Evolutionary conservation across 345 rosid species (phyloP).

Genomic region (Euphorbia lathyris): DNA sequence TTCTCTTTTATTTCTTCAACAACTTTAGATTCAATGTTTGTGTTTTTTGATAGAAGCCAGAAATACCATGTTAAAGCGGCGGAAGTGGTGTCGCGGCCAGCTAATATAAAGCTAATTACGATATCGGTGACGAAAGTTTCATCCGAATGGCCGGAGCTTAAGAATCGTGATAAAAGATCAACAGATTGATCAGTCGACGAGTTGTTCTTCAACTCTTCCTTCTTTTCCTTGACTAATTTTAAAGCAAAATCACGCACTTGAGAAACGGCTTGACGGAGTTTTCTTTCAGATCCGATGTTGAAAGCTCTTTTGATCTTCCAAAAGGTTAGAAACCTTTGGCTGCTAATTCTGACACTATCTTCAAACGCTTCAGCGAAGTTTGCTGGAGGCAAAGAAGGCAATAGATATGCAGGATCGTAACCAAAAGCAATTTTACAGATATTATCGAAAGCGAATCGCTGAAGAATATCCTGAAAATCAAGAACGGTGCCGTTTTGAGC

Average conservation of each 20-base stretch:
- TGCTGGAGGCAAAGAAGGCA: slow-evolving; percentile 39
- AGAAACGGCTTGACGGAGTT: slow-evolving; percentile 34
- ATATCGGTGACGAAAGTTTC: slow-evolving; percentile 50
- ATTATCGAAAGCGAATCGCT: slow-evolving; percentile 68
- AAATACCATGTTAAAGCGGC: slow-evolving; percentile 81
- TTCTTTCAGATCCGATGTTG: slow-evolving; percentile 45
- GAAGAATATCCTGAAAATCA: slow-evolving; percentile 57
- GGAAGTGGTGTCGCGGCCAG: slow-evolving; percentile 74
- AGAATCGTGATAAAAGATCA: slow-evolving; percentile 55
- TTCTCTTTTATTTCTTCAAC: slow-evolving; percentile 37
- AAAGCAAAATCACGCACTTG: slow-evolving; percentile 47
- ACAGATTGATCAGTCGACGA: slow-evolving; percentile 25
- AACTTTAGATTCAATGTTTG: slow-evolving; percentile 36
- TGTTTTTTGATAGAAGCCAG: slow-evolving; percentile 47
- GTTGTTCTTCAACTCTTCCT: slow-evolving; percentile 20
- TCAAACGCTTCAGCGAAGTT: slow-evolving; percentile 47
- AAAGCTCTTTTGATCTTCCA: slow-evolving; percentile 51
- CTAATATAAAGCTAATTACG: slow-evolving; percentile 57
- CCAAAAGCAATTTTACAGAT: slow-evolving; percentile 71
- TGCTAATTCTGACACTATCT: slow-evolving; percentile 36
- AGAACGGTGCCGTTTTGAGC: slow-evolving; percentile 26
- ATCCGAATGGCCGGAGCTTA: slow-evolving; percentile 44
- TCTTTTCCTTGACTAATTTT: slow-evolving; percentile 48
- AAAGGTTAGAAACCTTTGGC: slow-evolving; percentile 30
- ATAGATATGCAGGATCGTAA: slow-evolving; percentile 54